Base-by-base conservation (phyloP, 1,139 yeast genomes). In the Sugiyamaella sp. region DNA sequence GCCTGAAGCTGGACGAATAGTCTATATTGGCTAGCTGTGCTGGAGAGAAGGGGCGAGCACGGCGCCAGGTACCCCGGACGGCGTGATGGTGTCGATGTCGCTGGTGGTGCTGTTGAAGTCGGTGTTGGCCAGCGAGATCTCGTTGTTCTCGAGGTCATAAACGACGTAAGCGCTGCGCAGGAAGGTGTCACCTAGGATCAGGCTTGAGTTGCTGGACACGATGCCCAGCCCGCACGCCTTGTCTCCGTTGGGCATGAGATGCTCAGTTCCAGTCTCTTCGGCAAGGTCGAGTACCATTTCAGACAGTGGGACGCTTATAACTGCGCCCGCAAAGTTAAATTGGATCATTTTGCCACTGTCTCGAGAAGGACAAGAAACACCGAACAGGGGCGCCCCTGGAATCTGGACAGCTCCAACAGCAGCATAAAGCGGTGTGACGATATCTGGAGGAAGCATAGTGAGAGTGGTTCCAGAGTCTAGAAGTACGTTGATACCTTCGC, bases 111-210 rank as follows among this genome's bases (percentile, higher is more conserved):
- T 58, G 41, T 63, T 60, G 52, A 52, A 54, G 40, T 57, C 56
- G 24, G 83, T 86, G 59, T 80, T 85, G 4, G 93, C 96, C 49
- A 89, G 55, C 0, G 85, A 84, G 33, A 89, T 75, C 65, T 84
- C 81, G 51, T 73, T 70, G 62, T 79, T 80, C 33, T 85, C 91
- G 58, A 87, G 73, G 67, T 89, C 91, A 62, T 80, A 89, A 40
- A 86, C 96, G 46, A 85, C 80, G 66, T 89, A 89, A 24, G 86
- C 89, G 50, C 80, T 76, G 57, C 89, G 77, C 64, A 89, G 71
- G 68, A 89, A 83, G 33, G 84, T 80, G 68, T 88, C 96, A 37
- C 96, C 96, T 9, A 88, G 68, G 27, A 81, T 76, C 2, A 46
- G 38, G 27, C 42, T 27, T 2, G 46, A 47, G 3, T 38, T 27